Conservation (phyloP, 345 rosid species). For the Reutealis trisperma region DNA sequence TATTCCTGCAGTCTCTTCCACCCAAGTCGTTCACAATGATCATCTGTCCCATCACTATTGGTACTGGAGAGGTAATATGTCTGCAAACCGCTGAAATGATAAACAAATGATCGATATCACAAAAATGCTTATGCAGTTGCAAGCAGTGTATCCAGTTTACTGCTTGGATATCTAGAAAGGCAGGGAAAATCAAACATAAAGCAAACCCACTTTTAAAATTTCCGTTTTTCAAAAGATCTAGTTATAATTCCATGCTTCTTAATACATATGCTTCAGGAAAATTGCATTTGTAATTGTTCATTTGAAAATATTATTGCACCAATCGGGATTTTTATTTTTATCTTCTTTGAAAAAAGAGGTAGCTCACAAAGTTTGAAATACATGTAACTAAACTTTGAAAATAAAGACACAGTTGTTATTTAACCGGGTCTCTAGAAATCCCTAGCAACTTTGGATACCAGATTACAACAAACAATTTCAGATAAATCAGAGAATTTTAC, state of each 20-base stretch:
- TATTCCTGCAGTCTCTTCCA: conserved; percentile 75
- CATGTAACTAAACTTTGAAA: neutral
- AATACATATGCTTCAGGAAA: neutral
- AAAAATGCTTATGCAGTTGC: neutral
- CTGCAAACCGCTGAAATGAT: conserved; percentile 63
- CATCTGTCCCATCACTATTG: conserved; percentile 68
- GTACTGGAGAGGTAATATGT: conserved; percentile 66
- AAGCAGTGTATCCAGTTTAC: neutral
- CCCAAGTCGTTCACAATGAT: conserved; percentile 68
- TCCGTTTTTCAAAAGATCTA: neutral
- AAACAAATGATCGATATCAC: conserved; percentile 7
- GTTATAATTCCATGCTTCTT: neutral
- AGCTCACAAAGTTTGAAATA: neutral
- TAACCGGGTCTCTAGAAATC: neutral
- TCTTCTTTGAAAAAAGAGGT: neutral
- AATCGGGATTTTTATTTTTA: neutral
- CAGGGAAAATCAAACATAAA: neutral
- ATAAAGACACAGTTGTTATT: neutral
- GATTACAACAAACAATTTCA: neutral
- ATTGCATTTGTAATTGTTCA: neutral
- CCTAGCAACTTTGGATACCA: neutral
- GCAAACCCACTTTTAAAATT: neutral
- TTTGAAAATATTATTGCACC: neutral
- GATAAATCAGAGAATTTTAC: neutral
- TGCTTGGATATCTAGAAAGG: neutral